These are phyloP conservation scores for Blastocystis sp. DNA, from an alignment of 352 stramenopile species.

Conservation along the genomic window DNA sequence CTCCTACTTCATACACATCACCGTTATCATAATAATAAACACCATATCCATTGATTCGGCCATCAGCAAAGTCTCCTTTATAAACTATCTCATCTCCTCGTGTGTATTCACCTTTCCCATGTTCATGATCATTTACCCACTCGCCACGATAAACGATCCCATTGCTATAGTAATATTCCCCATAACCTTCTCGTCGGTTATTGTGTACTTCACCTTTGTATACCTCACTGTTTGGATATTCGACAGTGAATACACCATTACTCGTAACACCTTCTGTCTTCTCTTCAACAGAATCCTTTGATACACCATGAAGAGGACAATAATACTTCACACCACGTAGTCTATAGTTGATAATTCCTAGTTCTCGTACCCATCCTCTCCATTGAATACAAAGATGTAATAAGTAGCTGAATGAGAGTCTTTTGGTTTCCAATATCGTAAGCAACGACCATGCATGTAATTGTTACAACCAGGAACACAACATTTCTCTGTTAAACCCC, in stretches of 20 bases:
- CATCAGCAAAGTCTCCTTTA: conserved; percentile 38
- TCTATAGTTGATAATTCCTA: not conserved
- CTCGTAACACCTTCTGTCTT: not conserved
- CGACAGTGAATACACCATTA: conserved; percentile 39
- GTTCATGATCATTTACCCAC: conserved; percentile 49
- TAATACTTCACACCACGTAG: conserved; percentile 40
- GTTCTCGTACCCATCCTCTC: not conserved
- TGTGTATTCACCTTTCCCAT: conserved; percentile 33
- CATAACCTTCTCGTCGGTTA: conserved; percentile 59
- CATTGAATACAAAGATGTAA: conserved; percentile 14
- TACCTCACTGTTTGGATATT: conserved; percentile 53
- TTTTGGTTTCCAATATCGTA: not conserved
- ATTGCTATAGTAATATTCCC: conserved; percentile 62
- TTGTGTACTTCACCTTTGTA: conserved; percentile 60
- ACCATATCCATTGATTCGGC: conserved; percentile 49
- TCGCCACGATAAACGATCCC: conserved; percentile 53
- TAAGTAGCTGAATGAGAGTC: not conserved
- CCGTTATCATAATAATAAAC: conserved; percentile 62
- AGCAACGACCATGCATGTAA: conserved; percentile 54
- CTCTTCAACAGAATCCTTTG: conserved; percentile 22
- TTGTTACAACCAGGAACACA: conserved; percentile 1
- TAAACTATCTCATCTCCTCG: conserved; percentile 35
- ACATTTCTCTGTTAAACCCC: conserved; percentile 50
- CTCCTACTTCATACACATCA: conserved; percentile 40
- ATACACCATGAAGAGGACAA: conserved; percentile 14